Evolutionary conservation across 1,284 basidiomycete species (phyloP), one percentile per base, ranked within the genome.

Genomic region (Trametes hirsuta): DNA sequence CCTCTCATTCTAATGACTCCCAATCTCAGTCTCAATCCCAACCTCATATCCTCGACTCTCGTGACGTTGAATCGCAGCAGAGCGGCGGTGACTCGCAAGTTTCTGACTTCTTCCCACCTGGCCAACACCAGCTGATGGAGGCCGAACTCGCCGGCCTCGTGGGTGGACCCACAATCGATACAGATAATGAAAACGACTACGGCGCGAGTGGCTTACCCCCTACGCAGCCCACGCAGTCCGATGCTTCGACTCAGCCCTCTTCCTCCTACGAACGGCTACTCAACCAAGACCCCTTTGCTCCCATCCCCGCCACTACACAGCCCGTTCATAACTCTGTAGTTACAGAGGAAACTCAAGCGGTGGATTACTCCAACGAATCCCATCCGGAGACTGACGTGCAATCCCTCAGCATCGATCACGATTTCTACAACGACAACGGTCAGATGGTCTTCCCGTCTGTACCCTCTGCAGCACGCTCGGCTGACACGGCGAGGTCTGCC

Each of bases 261-360:
- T 66, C 65, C 4, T 70, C 69, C 1, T 68, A 67, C 41, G 58
- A 66, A 24, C 63, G 62, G 10, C 46, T 59, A 2, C 51, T 51
- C 47, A 55, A 53, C 30, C 59, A 64, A 34, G 59, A 50, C 30
- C 51, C 57, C 2, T 59, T 54, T 10, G 18, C 46, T 2, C 47
- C 52, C n/a, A 11, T 50, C 6, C 39, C 41, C n/a, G 35, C 54
- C 6, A 39, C 59, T 4, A 67, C 66, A 3, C 65, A 68, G 50
- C 57, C 45, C 14, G 62, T 58, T 1, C 59, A 58, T 34, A 21
- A 4, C 8, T 30, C 30, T 8, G 4, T 45, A 11, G 50, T 55
- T 5, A 48, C 48, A 11, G 58, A 59, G 2, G 58, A 61, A 9
- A 66, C 64, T n/a, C 62, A 68, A 34, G 30, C 58, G 10, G 50